phyloP scores from a whole-genome alignment of 192 early-diverging fungal species.

The Jimgerdemannia flammicorona region DNA sequence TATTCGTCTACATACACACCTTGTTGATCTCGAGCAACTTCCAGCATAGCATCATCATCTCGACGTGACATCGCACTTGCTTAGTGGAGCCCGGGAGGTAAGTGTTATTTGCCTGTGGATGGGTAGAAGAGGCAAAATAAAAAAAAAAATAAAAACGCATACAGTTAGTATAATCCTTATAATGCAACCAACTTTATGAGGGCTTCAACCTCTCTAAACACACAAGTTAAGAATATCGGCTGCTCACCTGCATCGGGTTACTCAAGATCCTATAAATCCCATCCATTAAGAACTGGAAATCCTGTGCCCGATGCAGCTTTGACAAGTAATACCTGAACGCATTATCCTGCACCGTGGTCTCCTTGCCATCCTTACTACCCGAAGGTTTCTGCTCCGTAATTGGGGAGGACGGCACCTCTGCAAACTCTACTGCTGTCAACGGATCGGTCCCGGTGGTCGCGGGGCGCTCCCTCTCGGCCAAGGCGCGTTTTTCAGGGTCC shows the following conservation, averaged over 20 bases:
- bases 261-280: constrained; percentile 80
- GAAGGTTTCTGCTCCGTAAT: not conserved
- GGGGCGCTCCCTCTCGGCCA: constrained; percentile 1
- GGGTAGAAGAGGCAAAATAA: not conserved
- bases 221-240: not conserved
- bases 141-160: not conserved
- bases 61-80: constrained; percentile 53
- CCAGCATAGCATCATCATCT: constrained; percentile 85
- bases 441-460: not conserved
- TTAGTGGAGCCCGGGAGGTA: constrained; percentile 78
- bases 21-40: constrained; percentile 76
- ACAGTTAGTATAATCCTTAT: no score
- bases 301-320: constrained; percentile 77
- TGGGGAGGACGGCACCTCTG: not conserved
- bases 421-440: not conserved
- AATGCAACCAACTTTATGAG: not conserved
- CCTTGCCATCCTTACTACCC: not conserved
- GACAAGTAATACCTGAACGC: constrained; percentile 75
- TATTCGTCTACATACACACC: constrained; percentile 28
- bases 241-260: constrained; percentile 62
- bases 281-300: constrained; percentile 77
- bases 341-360: constrained; percentile 40
- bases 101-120: constrained; percentile 57
- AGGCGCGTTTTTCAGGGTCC: constrained; percentile 1
- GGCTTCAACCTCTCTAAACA: not conserved